These are phyloP conservation scores for Lophiostoma macrostomum DNA, from an alignment of 495 filamentous ascomycete species.

Conservation along the genomic window DNA sequence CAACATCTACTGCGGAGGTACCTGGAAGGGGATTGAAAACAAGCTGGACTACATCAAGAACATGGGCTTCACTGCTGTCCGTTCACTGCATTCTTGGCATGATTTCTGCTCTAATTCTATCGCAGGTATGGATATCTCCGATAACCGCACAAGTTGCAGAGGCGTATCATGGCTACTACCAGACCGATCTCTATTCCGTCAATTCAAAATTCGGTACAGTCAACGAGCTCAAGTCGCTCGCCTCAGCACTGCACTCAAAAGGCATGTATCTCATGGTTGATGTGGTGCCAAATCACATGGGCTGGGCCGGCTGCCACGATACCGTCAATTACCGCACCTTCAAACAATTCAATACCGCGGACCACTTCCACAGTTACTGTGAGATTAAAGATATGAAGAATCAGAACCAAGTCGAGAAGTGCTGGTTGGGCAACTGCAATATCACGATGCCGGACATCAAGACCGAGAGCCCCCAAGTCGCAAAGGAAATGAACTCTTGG, in stretches of 20 bases:
- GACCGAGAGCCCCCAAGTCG: conserved; percentile 54
- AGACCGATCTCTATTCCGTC: conserved; percentile 60
- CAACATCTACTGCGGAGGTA: conserved; percentile 71
- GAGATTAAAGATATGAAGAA: conserved; percentile 58
- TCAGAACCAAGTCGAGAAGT: conserved; percentile 48
- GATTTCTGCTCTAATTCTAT: not conserved
- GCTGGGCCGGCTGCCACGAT: conserved; percentile 50
- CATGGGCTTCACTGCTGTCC: conserved; percentile 73
- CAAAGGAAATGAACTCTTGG: conserved; percentile 60
- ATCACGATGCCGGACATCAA: conserved; percentile 63
- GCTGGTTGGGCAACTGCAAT: conserved; percentile 60
- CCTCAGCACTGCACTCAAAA: conserved; percentile 55
- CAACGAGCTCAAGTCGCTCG: conserved; percentile 61
- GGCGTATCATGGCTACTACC: conserved; percentile 72
- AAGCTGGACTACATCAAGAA: conserved; percentile 68
- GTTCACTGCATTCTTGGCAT: conserved; percentile 9
- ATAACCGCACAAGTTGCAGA: conserved; percentile 12
- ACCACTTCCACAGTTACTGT: conserved; percentile 64
- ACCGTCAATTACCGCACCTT: conserved; percentile 57
- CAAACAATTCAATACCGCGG: conserved; percentile 55
- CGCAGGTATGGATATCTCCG: conserved; percentile 20
- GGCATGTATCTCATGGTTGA: conserved; percentile 76
- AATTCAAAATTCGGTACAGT: conserved; percentile 63
- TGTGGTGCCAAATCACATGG: conserved; percentile 75
- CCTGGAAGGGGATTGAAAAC: conserved; percentile 67